These are phyloP conservation scores for Acanthamoeba castellanii DNA, from an alignment of 208 protist genomes.

Conservation along the genomic window DNA sequence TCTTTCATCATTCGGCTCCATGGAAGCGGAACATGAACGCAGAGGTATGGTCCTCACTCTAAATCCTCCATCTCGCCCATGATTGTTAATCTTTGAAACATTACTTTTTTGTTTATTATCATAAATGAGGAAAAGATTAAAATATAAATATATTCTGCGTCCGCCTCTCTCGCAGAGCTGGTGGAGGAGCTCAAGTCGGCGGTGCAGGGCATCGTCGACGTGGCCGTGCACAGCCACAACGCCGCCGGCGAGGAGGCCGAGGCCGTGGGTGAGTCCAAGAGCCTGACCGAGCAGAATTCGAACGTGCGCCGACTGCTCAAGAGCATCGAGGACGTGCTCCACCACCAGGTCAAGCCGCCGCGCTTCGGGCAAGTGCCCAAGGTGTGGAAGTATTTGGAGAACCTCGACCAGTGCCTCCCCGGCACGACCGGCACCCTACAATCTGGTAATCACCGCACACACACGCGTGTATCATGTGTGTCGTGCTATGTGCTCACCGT, in stretches of 20 bases:
- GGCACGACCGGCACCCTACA: neutral
- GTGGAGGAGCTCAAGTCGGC: constrained; percentile 15
- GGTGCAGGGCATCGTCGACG: constrained; percentile 12
- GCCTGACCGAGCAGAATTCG: neutral
- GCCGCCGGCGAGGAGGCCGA: neutral
- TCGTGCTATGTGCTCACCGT: neutral
- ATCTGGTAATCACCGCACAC: neutral
- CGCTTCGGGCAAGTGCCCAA: neutral
- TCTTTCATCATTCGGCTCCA: neutral
- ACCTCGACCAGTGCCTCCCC: constrained; percentile 9
- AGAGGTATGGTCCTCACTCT: neutral
- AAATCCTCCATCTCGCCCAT: neutral
- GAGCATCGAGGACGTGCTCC: constrained; percentile 5
- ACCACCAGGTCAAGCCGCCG: constrained; percentile 11
- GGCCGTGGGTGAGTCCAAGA: neutral
- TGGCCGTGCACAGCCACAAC: neutral
- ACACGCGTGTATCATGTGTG: neutral
- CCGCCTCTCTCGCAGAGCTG: neutral
- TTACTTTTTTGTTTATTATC: neutral
- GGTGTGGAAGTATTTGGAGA: constrained; percentile 5
- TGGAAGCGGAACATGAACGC: neutral
- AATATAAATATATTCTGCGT: too few relatives aligned
- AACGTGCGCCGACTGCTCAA: neutral
- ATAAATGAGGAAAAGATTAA: too few relatives aligned
- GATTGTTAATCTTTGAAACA: neutral